Evolutionary conservation across 2,329 filamentous ascomycete species (phyloP).

Genomic region (Emmonsiellopsis sp.): DNA sequence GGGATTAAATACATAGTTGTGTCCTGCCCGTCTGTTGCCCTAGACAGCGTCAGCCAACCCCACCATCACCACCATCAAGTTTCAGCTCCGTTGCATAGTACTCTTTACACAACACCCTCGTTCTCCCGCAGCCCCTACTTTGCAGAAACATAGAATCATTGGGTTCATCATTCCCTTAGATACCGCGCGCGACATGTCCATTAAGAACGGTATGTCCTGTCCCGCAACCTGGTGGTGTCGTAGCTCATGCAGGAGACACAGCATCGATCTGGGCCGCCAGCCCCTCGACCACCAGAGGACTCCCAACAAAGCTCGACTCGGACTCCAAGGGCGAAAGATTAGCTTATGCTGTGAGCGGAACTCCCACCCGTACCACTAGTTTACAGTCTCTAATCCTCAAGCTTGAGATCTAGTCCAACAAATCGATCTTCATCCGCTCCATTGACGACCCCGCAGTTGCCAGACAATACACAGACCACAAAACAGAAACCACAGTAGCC

Average conservation of each 20-base stretch:
- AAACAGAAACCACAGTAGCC: slow-evolving; percentile 77
- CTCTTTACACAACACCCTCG: no score
- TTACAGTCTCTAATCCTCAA: not conserved
- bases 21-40: no score
- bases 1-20: not conserved
- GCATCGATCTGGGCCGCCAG: slow-evolving; percentile 73
- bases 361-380: no score
- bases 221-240: not conserved
- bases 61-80: not conserved
- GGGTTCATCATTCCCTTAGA: not conserved
- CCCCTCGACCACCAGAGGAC: slow-evolving; percentile 73
- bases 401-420: slow-evolving; percentile 60
- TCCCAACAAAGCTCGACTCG: slow-evolving; percentile 78
- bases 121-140: no score
- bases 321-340: slow-evolving; percentile 86
- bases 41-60: not conserved
- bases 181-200: slow-evolving; percentile 29
- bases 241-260: slow-evolving; percentile 23
- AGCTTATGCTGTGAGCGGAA: slow-evolving; percentile 67
- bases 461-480: slow-evolving; percentile 90
- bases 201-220: slow-evolving; percentile 30
- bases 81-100: no score
- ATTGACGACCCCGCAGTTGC: slow-evolving; percentile 80
- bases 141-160: no score
- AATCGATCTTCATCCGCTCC: slow-evolving; percentile 90